Evolutionary conservation across 2,329 filamentous ascomycete genomes (phyloP), one percentile per base, ranked within the genome.

Genomic region (Akanthomyces muscarius): DNA sequence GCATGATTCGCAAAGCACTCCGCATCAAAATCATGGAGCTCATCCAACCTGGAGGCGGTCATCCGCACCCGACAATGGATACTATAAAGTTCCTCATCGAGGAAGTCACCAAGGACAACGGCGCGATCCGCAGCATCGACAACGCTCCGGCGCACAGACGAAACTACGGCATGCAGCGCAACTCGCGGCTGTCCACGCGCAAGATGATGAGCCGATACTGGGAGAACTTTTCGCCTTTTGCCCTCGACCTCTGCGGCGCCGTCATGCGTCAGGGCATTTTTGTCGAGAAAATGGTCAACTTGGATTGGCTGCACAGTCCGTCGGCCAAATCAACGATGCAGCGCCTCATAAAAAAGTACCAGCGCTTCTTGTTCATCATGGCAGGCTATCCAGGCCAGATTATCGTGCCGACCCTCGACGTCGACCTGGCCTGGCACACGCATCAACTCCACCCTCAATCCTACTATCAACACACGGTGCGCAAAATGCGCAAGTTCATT

Each of bases 361-460:
- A 75, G 3, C 82, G 87, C 4, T 92, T 91, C 74, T 76, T 89
- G 18, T 25, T 42, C 16, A 42, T 60, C 47, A 60, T 60, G 57
- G 57, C 23, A 5, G 23, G 33, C 45, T 30, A 44, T 11, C 79
- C 80, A 0, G 67, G 65, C 0, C 71, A 81, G 4, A 76, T 83
- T 16, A 83, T 80, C 0, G 89, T 92, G 0, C 89, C 89, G 0
- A 92, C 89, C 0, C 78, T 92, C 0, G 90, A 92, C 66, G 81
- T 92, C 5, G 89, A 92, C 70, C 77, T 92, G 0, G 89, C 84
- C 0, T 92, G 89, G 89, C 91, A 96, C 71, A 94, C 90, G 0
- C 90, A 94, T 69, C 89, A 94, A 71, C 83, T 94, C 3, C 83
- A 78, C 10, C 88, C 90, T 0, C 69, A 71, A 2, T 70, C 77